phyloP scores from a whole-genome alignment of 2,329 filamentous ascomycete genomes.

The Penicillium sp. region DNA sequence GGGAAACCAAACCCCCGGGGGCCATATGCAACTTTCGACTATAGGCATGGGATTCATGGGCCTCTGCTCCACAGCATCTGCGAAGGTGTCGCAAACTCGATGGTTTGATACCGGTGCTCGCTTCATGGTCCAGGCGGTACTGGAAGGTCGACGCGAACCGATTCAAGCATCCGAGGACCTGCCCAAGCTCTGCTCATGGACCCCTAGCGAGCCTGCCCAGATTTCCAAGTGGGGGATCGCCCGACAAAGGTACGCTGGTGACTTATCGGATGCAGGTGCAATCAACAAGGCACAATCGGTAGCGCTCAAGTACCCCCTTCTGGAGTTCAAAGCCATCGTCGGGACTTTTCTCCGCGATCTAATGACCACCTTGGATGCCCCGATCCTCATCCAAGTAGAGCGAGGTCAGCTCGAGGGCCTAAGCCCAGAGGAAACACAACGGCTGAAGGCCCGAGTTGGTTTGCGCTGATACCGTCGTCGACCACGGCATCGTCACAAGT shows the following conservation, averaged over 20 bases:
- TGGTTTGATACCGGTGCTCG: slow-evolving; percentile 50
- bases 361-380: slow-evolving; percentile 44
- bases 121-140: slow-evolving; percentile 52
- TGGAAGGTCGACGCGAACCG: slow-evolving; percentile 48
- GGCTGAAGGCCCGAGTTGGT: slow-evolving; percentile 33
- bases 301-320: neutral
- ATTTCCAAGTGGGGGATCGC: slow-evolving; percentile 34
- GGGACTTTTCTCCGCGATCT: slow-evolving; percentile 46
- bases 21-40: slow-evolving; percentile 36
- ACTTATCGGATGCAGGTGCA: slow-evolving; percentile 18
- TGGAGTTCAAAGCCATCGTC: slow-evolving; percentile 40
- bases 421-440: slow-evolving; percentile 36
- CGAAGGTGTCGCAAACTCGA: slow-evolving; percentile 29
- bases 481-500: neutral
- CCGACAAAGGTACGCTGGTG: slow-evolving; percentile 18
- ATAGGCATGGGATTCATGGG: slow-evolving; percentile 51
- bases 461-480: slow-evolving; percentile 9
- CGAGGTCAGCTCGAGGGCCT: slow-evolving; percentile 45
- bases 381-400: slow-evolving; percentile 55
- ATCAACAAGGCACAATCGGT: slow-evolving; percentile 22
- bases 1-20: slow-evolving; percentile 6
- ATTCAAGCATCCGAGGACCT: slow-evolving; percentile 37
- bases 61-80: slow-evolving; percentile 43
- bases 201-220: slow-evolving; percentile 33
- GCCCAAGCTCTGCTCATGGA: slow-evolving; percentile 49